These are phyloP conservation scores for Filosporella fistucella DNA, from an alignment of 495 filamentous ascomycete genomes.

Conservation along the genomic window DNA sequence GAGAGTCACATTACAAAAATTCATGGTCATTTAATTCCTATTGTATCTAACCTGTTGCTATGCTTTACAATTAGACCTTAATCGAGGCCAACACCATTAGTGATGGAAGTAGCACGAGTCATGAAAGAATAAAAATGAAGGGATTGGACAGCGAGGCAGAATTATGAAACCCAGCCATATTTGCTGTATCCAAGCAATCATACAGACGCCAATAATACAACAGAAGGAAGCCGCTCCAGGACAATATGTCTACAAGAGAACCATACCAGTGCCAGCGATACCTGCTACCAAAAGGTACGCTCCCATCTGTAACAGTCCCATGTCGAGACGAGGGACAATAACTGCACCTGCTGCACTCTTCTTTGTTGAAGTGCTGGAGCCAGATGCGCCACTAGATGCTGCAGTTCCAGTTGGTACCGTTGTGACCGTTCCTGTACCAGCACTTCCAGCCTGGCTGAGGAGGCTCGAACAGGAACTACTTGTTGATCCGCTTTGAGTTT, in stretches of 20 bases:
- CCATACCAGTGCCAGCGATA: conserved; percentile 67
- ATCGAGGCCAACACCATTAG: too few relatives aligned
- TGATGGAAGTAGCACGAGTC: too few relatives aligned
- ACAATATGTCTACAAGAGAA: conserved; percentile 56
- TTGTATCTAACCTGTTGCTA: too few relatives aligned
- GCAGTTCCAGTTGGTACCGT: conserved; percentile 43
- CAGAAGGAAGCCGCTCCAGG: not conserved
- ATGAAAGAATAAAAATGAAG: too few relatives aligned
- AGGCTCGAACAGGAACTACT: conserved; percentile 41
- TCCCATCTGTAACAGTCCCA: conserved; percentile 62
- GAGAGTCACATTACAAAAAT: too few relatives aligned
- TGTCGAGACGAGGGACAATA: conserved; percentile 48
- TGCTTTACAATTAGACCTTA: too few relatives aligned
- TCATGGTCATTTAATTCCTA: too few relatives aligned
- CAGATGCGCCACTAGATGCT: conserved; percentile 28
- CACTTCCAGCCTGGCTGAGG: conserved; percentile 53
- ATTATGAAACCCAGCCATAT: too few relatives aligned
- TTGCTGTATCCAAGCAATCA: not conserved
- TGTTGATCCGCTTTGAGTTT: conserved; percentile 34
- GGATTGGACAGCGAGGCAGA: too few relatives aligned
- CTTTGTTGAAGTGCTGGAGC: conserved; percentile 28
- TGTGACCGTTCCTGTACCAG: conserved; percentile 62
- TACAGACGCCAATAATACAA: conserved; percentile 1
- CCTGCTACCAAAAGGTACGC: conserved; percentile 64
- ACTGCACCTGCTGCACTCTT: conserved; percentile 34